phyloP scores from a whole-genome alignment of 441 rosid genomes.

The Pelargonium cotyledonis region DNA sequence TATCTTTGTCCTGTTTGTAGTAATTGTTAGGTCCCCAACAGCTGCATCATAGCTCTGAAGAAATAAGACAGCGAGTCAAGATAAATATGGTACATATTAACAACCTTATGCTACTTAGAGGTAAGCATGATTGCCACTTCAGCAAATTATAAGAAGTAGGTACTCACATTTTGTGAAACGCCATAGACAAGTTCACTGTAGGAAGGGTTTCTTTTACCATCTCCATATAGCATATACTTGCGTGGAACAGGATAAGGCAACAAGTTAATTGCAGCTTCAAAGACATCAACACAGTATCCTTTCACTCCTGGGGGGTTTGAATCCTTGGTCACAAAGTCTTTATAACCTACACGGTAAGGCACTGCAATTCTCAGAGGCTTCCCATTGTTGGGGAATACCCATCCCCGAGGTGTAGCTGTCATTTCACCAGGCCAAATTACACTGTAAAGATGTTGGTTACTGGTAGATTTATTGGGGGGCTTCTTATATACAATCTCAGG shows the following conservation, averaged over 20 bases:
- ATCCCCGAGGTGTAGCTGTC: constrained; percentile 52
- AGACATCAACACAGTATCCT: constrained; percentile 86
- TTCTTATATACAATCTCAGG: constrained; percentile 56
- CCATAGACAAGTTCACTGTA: constrained; percentile 49
- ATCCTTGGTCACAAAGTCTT: constrained; percentile 51
- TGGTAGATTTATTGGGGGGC: constrained; percentile 39
- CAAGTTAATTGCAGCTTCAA: constrained; percentile 77
- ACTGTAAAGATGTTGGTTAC: constrained; percentile 42
- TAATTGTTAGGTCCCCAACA: constrained; percentile 71
- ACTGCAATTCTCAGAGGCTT: constrained; percentile 64
- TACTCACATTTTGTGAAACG: constrained; percentile 64
- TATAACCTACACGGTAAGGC: constrained; percentile 64
- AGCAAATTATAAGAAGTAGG: constrained; percentile 8
- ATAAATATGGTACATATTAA: not conserved
- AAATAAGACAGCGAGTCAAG: constrained; percentile 13
- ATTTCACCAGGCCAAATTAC: constrained; percentile 82
- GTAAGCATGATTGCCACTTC: not conserved
- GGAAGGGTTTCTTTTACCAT: constrained; percentile 54
- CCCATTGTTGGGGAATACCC: constrained; percentile 91
- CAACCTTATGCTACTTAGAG: no score
- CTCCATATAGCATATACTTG: constrained; percentile 51
- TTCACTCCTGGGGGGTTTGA: constrained; percentile 55
- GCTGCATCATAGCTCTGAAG: constrained; percentile 71
- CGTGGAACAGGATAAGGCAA: constrained; percentile 79
- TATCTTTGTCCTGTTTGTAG: constrained; percentile 71